Evolutionary conservation across 495 filamentous ascomycete species (phyloP).

Genomic region (Penicillium herquei): DNA sequence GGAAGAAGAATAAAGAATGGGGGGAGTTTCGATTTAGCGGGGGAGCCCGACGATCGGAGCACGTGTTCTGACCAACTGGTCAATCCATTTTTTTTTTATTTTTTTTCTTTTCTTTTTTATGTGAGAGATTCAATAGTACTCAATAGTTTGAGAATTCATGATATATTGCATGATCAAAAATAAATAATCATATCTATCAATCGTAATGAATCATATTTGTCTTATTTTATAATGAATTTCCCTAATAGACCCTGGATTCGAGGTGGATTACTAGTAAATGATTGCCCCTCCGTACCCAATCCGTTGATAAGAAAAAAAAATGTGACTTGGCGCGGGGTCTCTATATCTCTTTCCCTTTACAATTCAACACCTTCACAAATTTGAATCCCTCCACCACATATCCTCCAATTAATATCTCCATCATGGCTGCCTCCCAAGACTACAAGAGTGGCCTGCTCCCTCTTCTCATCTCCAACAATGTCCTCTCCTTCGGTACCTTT

Average conservation of each 20-base stretch:
- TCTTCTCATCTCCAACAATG: constrained; percentile 66
- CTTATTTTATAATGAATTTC: too few relatives aligned
- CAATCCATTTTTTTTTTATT: background rate
- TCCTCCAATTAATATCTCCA: background rate
- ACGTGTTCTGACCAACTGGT: constrained; percentile 22
- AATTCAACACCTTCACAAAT: background rate
- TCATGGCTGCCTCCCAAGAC: constrained; percentile 33
- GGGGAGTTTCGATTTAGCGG: constrained; percentile 12
- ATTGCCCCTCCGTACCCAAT: too few relatives aligned
- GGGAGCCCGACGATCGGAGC: constrained; percentile 31
- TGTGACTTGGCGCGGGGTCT: too few relatives aligned
- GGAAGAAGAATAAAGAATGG: constrained; percentile 3
- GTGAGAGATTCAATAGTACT: too few relatives aligned
- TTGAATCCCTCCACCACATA: background rate
- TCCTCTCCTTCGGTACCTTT: constrained; percentile 86
- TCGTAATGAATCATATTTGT: too few relatives aligned
- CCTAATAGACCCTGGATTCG: too few relatives aligned
- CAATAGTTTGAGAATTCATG: too few relatives aligned
- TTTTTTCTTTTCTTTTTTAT: background rate
- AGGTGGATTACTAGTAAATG: too few relatives aligned
- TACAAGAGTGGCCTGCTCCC: constrained; percentile 70
- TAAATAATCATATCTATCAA: too few relatives aligned
- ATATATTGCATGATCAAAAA: too few relatives aligned
- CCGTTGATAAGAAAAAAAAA: too few relatives aligned
- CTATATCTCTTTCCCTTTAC: background rate